Evolutionary conservation across 495 filamentous ascomycete species (phyloP), one percentile per base, ranked within the genome.

Genomic region (Xylaria longipes): DNA sequence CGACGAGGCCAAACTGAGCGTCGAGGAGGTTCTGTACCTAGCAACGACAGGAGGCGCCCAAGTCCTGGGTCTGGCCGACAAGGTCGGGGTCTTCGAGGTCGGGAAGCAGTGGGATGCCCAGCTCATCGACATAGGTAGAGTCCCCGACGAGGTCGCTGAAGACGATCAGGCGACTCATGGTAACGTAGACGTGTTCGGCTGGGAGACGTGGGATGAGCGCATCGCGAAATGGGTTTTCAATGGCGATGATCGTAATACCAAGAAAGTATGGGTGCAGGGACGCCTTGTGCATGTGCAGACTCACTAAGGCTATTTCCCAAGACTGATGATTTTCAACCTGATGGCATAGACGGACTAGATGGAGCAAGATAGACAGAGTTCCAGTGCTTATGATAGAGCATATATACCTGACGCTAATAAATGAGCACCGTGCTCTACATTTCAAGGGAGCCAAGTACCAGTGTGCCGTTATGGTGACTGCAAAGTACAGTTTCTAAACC

Each of bases 61-160:
- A 62, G 92, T 94, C 61, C 84, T 97, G 0, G 92, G 93, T 37
- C 80, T 97, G 64, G 86, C 84, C 29, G 84, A 84, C 8, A 88
- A 83, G 72, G 85, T 97, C 27, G 94, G 94, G 5, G 87, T 81
- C 9, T 97, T 97, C 81, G 92, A 91, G 72, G 87, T 90, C 1
- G 94, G 94, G n/a, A 95, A 89, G 92, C 87, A 92, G 74, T 97
- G 91, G 89, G 94, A 97, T 87, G 93, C 92, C 74, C 91, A 96
- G 82, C 82, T 96, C 74, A 83, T 97, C 50, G 82, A 86, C n/a
- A 76, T 95, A 29, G 87, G 82, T 14, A 54, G 69, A 5, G 87
- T 86, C 4, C 75, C 69, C 67, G 83, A 78, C 35, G 74, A 65
- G 11, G 74, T 68, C 8, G 65, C 71, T 5, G 74, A 80, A 14